Percentiles rank a stretch among this genome's conserved stretches.
Conservation (phyloP, 2,329 filamentous ascomycete genomes). For the Monosporascus sp. region DNA sequence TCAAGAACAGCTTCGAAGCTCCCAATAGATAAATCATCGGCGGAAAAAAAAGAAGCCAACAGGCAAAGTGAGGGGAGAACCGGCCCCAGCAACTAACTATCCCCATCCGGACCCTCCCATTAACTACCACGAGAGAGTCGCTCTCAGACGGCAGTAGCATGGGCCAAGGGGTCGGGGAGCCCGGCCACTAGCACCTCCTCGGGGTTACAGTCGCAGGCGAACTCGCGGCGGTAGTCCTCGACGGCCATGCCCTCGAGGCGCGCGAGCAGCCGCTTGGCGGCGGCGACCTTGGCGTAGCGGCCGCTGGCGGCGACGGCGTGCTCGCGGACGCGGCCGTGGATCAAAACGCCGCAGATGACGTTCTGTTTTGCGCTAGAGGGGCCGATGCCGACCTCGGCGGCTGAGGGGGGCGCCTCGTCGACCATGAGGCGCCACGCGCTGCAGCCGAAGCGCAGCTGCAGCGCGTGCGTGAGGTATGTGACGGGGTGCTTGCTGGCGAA, state of each 20-base stretch:
- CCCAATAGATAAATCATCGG: too few species aligned
- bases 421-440: conserved; percentile 49
- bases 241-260: conserved; percentile 39
- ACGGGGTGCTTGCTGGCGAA: conserved; percentile 85
- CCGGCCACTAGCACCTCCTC: conserved; percentile 4
- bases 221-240: conserved; percentile 55
- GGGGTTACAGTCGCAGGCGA: conserved; percentile 58
- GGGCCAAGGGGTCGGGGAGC: conserved; percentile 6
- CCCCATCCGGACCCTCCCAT: background rate
- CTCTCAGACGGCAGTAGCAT: conserved; percentile 13
- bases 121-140: too few species aligned
- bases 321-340: conserved; percentile 68
- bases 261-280: conserved; percentile 54
- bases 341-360: conserved; percentile 67
- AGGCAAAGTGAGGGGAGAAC: too few species aligned
- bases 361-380: conserved; percentile 37
- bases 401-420: conserved; percentile 34
- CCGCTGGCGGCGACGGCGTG: conserved; percentile 57
- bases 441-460: conserved; percentile 65
- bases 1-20: too few species aligned
- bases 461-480: conserved; percentile 61
- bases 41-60: too few species aligned
- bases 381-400: conserved; percentile 28
- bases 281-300: conserved; percentile 68
- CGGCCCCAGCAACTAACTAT: background rate